These are phyloP conservation scores for Malassezia furfur DNA, from an alignment of 1,284 basidiomycete genomes.

Conservation along the genomic window DNA sequence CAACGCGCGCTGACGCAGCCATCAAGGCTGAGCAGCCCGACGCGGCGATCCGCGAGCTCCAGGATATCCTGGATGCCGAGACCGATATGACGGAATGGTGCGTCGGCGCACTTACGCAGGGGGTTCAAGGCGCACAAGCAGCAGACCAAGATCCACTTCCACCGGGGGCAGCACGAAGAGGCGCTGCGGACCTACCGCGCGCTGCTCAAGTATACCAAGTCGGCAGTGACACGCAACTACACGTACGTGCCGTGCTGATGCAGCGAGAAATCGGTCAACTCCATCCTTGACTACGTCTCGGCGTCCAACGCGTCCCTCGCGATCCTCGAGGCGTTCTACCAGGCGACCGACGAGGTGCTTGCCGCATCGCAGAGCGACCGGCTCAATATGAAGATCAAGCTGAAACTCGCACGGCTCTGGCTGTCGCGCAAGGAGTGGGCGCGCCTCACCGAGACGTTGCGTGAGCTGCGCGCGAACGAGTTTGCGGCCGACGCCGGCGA, in stretches of 20 bases:
- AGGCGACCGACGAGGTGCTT: constrained; percentile 77
- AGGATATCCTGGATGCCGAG: constrained; percentile 75
- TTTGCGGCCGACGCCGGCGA: constrained; percentile 59
- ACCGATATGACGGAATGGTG: constrained; percentile 73
- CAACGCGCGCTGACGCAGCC: constrained; percentile 52
- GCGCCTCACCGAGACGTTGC: constrained; percentile 58
- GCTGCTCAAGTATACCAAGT: constrained; percentile 70
- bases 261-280: constrained; percentile 90
- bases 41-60: constrained; percentile 76
- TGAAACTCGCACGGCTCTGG: constrained; percentile 96
- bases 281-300: constrained; percentile 94
- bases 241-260: constrained; percentile 4
- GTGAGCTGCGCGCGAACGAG: constrained; percentile 52
- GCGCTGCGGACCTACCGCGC: constrained; percentile 76
- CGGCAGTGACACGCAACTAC: constrained; percentile 41
- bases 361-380: constrained; percentile 95
- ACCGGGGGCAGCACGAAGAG: constrained; percentile 65
- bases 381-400: constrained; percentile 83
- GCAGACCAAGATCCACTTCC: constrained; percentile 85
- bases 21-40: constrained; percentile 86
- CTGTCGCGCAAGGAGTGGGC: constrained; percentile 83
- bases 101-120: constrained; percentile 50
- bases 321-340: constrained; percentile 86
- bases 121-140: constrained; percentile 99
- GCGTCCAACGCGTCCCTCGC: constrained; percentile 65